Evolutionary conservation across 371 early-diverging fungal genomes (phyloP), one percentile per base, ranked within the genome.

Genomic region (Capillidium rhysosporum): DNA sequence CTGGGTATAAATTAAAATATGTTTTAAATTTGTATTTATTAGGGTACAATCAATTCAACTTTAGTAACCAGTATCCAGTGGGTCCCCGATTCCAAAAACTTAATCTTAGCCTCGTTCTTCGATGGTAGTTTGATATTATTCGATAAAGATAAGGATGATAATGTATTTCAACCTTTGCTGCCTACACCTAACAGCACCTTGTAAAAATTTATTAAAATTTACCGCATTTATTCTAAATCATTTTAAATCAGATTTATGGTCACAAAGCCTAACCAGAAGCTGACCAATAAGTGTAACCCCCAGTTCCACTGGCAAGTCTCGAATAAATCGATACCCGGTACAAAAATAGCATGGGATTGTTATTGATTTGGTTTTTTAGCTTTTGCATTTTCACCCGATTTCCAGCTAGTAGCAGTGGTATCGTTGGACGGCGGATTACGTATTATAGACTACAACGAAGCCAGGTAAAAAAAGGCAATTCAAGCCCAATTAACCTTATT

Each of bases 101-200:
- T 76, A 59, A 92, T 93, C 61, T 70, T 91, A 62, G 92, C 73
- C 0, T 71, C 88, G 0, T 84, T 78, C 47, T 75, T 73, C 0
- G 80, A 83, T 63, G 88, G 86, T 1, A 67, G 73, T 18, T 68
- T 89, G 2, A 59, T 89, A 59, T 61, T 86, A n/a, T 77, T 85
- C 70, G 92, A 92, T 64, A 83, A 87, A 58, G 84, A 84, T 4
- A 79, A 82, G 52, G 94, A 92, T 26, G 92, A 92, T 56, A 77
- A 73, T 56, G 34, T 68, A 3, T 82, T 73, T 58, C 56, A 62
- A 26, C 59, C 65, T 1, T 23, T 18, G 4, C 14, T 26, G n/a
- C 52, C 52, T 20, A 63, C 70, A 0, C 56, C 63, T 9, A 56
- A 63, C 20, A 61, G 60, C 39, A 46, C 21, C 14, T 49, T 31